A percentile compares a stretch with the other conserved stretches of the same genome.
phyloP scores from a whole-genome alignment of 2,329 filamentous ascomycete species.

The Capronia epimyces region DNA sequence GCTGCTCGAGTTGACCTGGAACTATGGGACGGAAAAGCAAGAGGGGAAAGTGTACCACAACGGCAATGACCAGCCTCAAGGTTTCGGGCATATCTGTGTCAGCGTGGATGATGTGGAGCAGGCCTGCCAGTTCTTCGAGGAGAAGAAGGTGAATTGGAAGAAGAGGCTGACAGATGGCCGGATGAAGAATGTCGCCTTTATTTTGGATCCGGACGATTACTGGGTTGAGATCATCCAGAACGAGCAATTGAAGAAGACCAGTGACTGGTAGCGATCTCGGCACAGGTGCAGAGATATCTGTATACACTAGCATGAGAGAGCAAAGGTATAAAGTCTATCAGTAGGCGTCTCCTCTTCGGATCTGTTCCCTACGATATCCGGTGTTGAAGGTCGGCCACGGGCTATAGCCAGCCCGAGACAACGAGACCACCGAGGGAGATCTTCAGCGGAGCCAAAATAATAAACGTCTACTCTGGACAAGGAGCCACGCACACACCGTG shows the following conservation, averaged over 20 bases:
- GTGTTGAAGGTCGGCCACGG: too few relatives aligned
- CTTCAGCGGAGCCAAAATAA: too few relatives aligned
- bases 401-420: too few relatives aligned
- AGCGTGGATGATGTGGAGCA: constrained; percentile 83
- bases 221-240: constrained; percentile 67
- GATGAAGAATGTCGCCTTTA: constrained; percentile 91
- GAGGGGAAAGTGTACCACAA: constrained; percentile 86
- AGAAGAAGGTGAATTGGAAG: constrained; percentile 79
- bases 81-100: constrained; percentile 88
- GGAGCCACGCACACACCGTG: too few relatives aligned
- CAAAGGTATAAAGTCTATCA: too few relatives aligned
- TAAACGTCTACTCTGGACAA: too few relatives aligned
- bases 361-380: too few relatives aligned
- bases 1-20: constrained; percentile 84
- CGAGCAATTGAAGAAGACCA: constrained; percentile 40
- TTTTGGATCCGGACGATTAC: constrained; percentile 69
- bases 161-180: constrained; percentile 84
- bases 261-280: constrained; percentile 40
- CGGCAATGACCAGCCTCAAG: constrained; percentile 85
- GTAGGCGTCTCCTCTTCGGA: too few relatives aligned
- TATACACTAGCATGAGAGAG: too few relatives aligned
- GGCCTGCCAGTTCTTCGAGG: constrained; percentile 81
- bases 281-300: too few relatives aligned
- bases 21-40: constrained; percentile 66
- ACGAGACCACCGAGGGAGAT: too few relatives aligned